A percentile compares a stretch with the other conserved stretches of the same genome.
Conservation (phyloP, 805 yeast species). For the Candida fluviatilis region DNA sequence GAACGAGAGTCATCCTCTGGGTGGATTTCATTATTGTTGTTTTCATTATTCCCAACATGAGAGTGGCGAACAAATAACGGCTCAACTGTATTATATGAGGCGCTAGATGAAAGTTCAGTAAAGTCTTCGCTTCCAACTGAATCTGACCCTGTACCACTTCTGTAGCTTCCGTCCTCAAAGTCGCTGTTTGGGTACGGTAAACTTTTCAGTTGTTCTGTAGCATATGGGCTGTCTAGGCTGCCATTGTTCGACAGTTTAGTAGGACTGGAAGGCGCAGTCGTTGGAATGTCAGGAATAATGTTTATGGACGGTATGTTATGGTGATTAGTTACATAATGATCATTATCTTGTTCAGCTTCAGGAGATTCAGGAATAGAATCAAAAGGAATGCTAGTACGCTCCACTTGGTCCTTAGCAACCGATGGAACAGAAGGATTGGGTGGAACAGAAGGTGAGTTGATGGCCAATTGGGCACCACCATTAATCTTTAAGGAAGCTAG, state of each 20-base stretch:
- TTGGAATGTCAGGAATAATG: neutral
- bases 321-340: too few relatives aligned
- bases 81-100: conserved; percentile 15
- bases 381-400: too few relatives aligned
- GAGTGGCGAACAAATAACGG: conserved; percentile 19
- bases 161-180: neutral
- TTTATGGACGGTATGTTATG: too few relatives aligned
- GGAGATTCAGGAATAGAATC: too few relatives aligned
- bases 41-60: neutral
- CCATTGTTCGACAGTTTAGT: neutral
- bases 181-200: conserved; percentile 6
- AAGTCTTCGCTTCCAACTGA: conserved; percentile 4
- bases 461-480: conserved; percentile 4
- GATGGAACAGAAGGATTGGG: neutral
- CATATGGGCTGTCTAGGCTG: neutral
- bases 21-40: neutral
- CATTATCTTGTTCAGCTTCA: too few relatives aligned
- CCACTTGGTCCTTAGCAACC: neutral
- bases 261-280: neutral
- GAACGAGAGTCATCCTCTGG: neutral
- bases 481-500: conserved; percentile 29
- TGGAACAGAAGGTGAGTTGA: conserved; percentile 5
- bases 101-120: conserved; percentile 10
- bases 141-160: neutral
- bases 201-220: neutral